phyloP scores from a whole-genome alignment of 2,329 filamentous ascomycete genomes.

The Xylariaceae sp. region DNA sequence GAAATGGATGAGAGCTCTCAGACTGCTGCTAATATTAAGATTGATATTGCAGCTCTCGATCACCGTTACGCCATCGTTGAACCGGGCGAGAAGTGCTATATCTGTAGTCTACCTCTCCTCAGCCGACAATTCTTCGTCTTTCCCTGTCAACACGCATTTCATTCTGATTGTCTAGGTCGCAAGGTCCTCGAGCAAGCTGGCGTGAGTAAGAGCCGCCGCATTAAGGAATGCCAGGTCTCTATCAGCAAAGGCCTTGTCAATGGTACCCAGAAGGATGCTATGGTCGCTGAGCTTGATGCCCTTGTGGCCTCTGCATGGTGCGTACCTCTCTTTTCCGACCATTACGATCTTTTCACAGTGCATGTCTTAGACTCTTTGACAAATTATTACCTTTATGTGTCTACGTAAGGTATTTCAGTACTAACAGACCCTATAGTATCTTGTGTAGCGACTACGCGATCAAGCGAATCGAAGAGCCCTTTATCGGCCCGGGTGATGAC shows the following conservation, averaged over 20 bases:
- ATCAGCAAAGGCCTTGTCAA: slow-evolving; percentile 77
- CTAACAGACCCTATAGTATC: slow-evolving; percentile 63
- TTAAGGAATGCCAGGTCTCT: slow-evolving; percentile 83
- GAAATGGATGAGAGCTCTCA: slow-evolving; percentile 96
- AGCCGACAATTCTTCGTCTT: slow-evolving; percentile 97
- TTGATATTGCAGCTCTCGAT: slow-evolving; percentile 85
- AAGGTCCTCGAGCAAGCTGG: slow-evolving; percentile 85
- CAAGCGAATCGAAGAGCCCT: slow-evolving; percentile 91
- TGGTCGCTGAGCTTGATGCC: slow-evolving; percentile 88
- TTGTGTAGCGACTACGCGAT: slow-evolving; percentile 95
- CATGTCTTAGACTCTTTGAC: slow-evolving; percentile 7
- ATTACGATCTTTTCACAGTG: neutral
- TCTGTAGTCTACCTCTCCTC: slow-evolving; percentile 83
- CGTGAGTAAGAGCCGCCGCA: slow-evolving; percentile 75
- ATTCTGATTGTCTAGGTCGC: slow-evolving; percentile 89
- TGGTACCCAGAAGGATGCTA: slow-evolving; percentile 76
- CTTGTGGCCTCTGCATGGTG: slow-evolving; percentile 89
- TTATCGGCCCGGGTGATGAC: slow-evolving; percentile 76
- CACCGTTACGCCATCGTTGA: slow-evolving; percentile 95
- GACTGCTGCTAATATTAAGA: slow-evolving; percentile 88
- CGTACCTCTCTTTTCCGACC: slow-evolving; percentile 37
- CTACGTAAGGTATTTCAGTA: slow-evolving; percentile 18
- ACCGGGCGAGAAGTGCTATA: slow-evolving; percentile 91
- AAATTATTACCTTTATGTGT: slow-evolving; percentile 1
- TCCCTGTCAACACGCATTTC: slow-evolving; percentile 96